Evolutionary conservation across 1,139 yeast genomes (phyloP), one percentile per base, ranked within the genome.

Genomic region (Debaryomyces fabryi): DNA sequence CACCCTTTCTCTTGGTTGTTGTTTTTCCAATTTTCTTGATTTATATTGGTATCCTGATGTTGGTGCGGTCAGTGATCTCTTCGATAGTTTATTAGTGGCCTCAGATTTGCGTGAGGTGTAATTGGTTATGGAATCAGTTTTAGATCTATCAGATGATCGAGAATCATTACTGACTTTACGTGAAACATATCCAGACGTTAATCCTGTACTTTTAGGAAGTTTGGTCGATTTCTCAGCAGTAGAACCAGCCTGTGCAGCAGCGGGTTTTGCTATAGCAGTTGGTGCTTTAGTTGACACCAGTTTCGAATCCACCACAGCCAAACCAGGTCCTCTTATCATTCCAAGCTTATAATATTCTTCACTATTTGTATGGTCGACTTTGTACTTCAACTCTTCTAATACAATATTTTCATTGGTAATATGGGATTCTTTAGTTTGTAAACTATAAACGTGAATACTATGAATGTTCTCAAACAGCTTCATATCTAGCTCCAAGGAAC

Each of bases 1-100:
- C 16, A 74, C 75, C 39, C 75, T 60, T 44, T 74, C 78, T 44
- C 62, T 68, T 2, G 74, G 74, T 33, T 60, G 62, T 33, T 55
- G 58, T 12, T 52, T 57, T 38, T 70, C 72, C 15, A 56, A 35
- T 47, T 75, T 75, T 23, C 79, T 58, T 2, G 79, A 74, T 53
- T 73, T 72, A 53, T 75, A 74, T 45, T 68, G 69, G 53, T 68
- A 72, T 4, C 55, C 53, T 4, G 58, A 36, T 3, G 51, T 46
- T 1, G 58, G 58, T 23, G 56, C 55, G 4, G 55, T 46, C 10
- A 49, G 15, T 24, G 51, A 39, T 27, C 52, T 35, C 45, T 51
- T 49, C 6, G 39, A 37, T 6, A 42, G 47, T 10, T 37, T 46
- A 13, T 32, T 35, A 25, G 40, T 30, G 7, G 43, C 41, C 38